These are phyloP conservation scores for Phlegmacium glaucopus DNA, from an alignment of 768 basidiomycete species.

Conservation along the genomic window DNA sequence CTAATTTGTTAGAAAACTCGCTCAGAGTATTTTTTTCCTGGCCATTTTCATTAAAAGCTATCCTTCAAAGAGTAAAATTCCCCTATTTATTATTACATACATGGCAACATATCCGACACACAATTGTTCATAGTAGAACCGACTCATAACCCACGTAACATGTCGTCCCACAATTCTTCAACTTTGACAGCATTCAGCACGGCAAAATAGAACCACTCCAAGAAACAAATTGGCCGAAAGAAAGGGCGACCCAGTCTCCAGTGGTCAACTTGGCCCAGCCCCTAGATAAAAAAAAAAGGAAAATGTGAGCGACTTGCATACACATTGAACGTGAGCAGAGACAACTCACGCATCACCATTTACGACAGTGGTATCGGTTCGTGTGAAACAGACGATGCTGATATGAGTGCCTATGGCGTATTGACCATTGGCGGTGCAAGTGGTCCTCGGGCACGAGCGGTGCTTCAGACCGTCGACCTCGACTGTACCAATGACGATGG, in stretches of 20 bases:
- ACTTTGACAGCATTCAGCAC: too few relatives aligned
- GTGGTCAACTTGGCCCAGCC: slow-evolving; percentile 6
- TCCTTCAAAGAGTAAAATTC: too few relatives aligned
- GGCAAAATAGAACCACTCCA: slow-evolving; percentile 4
- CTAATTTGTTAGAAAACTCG: too few relatives aligned
- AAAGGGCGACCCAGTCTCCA: slow-evolving; percentile 7
- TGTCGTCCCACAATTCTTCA: too few relatives aligned
- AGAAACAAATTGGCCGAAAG: slow-evolving; percentile 3
- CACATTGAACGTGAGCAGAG: background rate
- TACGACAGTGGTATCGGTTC: slow-evolving; percentile 3
- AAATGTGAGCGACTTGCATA: background rate
- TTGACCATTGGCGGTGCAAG: slow-evolving; percentile 3
- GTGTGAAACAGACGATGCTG: slow-evolving; percentile 1
- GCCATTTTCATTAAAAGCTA: too few relatives aligned
- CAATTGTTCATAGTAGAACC: too few relatives aligned
- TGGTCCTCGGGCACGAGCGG: slow-evolving; percentile 6
- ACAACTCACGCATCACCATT: slow-evolving; percentile 2
- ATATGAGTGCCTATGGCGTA: slow-evolving; percentile 4
- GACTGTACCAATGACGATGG: slow-evolving; percentile 1
- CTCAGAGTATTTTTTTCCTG: too few relatives aligned
- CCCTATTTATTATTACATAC: too few relatives aligned
- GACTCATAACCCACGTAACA: too few relatives aligned
- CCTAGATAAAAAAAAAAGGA: background rate
- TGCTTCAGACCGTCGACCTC: slow-evolving; percentile 6
- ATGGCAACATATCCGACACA: too few relatives aligned